A percentile compares a stretch with the other conserved stretches of the same genome.
Evolutionary conservation across 1,139 yeast genomes (phyloP).

Genomic region (Blastobotrys raffinosifermentans): DNA sequence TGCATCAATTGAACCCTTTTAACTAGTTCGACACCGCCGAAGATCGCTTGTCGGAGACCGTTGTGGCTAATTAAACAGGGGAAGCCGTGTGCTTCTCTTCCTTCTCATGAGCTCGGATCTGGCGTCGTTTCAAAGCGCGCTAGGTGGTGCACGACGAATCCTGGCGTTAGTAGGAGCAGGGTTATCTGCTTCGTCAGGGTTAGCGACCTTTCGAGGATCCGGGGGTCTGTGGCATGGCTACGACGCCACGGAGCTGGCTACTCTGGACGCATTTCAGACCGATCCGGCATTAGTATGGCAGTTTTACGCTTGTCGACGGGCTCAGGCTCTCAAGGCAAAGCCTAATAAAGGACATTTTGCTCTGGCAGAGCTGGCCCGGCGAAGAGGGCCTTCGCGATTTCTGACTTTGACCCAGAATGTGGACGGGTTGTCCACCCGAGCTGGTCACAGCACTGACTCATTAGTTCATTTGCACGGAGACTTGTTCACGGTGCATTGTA

Average conservation of each 20-base stretch:
- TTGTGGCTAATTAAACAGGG: no score
- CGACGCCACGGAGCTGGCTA: conserved; percentile 77
- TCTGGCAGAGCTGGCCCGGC: conserved; percentile 49
- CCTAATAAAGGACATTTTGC: conserved; percentile 75
- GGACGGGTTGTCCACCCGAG: conserved; percentile 66
- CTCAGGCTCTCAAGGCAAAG: conserved; percentile 53
- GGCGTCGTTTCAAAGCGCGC: conserved; percentile 52
- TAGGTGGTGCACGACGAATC: conserved; percentile 48
- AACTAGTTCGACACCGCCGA: no score
- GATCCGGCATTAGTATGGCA: conserved; percentile 92
- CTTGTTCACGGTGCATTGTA: conserved; percentile 65
- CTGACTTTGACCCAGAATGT: conserved; percentile 77
- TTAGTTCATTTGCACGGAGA: conserved; percentile 75
- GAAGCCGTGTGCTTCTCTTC: no score
- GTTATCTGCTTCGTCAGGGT: conserved; percentile 68
- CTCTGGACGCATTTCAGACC: conserved; percentile 79
- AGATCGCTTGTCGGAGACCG: no score
- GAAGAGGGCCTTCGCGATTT: conserved; percentile 31
- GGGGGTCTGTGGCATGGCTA: conserved; percentile 75
- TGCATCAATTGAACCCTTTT: no score
- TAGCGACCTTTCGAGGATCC: conserved; percentile 66
- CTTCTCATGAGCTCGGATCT: conserved; percentile 26
- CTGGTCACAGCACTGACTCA: conserved; percentile 48
- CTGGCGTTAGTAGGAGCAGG: conserved; percentile 85
- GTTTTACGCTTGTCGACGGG: conserved; percentile 67